Evolutionary conservation across 208 protist genomes (phyloP), one percentile per base, ranked within the genome.

Genomic region (Trypanosoma rangeli): DNA sequence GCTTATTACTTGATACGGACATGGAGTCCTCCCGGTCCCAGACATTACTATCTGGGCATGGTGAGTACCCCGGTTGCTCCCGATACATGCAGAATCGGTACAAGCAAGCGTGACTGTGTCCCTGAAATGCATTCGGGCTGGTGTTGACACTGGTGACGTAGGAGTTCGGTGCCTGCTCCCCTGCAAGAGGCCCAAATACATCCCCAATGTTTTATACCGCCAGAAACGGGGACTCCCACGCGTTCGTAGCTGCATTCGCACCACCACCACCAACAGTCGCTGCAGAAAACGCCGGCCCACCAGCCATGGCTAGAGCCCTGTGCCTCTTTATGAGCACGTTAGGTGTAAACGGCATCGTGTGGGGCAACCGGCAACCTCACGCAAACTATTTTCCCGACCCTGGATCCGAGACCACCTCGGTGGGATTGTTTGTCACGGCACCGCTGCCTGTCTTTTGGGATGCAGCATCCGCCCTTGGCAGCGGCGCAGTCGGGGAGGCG

Each of bases 341-440:
- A 5, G 31, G 31, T 61, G 56, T 28, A 61, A 26, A 15, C 33
- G 0, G 28, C 3, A 33, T 28, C n/a, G 20, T 67, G 44, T 8
- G 52, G 60, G 28, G 44, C 18, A 31, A 35, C 60, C 39, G 67
- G 58, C 31, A 24, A 49, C 68, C 39, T 49, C 31, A 66, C 22
- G 39, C 28, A 50, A 26, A 39, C 58, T 12, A 22, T n/a, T 10
- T 68, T 49, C 18, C 13, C 68, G 31, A 26, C 9, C 37, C 15
- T 35, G 22, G 31, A 28, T 49, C 13, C 18, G 58, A 24, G 26
- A 8, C 8, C 50, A 44, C 15, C 37, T 52, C 31, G 39, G 22
- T 68, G 0, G 24, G 39, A 50, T 68, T 61, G n/a, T 63, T 59
- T 18, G 22, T 49, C 33, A 39, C 33, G 15, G 7, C 42, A 35